Conservation (phyloP, 2,329 filamentous ascomycete species). For the Pezicula neosporulosa region DNA sequence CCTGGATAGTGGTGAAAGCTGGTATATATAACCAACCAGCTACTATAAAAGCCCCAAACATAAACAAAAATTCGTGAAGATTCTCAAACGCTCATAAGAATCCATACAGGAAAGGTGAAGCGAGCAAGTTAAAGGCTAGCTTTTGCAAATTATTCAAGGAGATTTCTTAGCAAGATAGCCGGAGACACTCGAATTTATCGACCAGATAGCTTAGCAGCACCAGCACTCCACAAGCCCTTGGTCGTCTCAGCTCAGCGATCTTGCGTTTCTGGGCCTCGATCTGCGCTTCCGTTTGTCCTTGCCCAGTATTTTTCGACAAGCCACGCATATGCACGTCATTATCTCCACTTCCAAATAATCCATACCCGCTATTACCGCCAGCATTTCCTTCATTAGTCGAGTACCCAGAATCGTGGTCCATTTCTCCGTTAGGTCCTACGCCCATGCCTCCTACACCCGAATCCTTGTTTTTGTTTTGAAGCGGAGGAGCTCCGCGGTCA, state of each 20-base stretch:
- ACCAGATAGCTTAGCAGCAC: constrained; percentile 18
- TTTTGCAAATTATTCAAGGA: too few relatives aligned
- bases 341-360: constrained; percentile 3
- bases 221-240: constrained; percentile 54
- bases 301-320: constrained; percentile 23
- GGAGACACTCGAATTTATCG: not conserved
- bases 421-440: constrained; percentile 11
- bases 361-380: not conserved
- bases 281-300: constrained; percentile 30
- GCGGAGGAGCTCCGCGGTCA: constrained; percentile 32
- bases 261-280: constrained; percentile 42
- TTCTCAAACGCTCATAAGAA: too few relatives aligned
- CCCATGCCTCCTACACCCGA: constrained; percentile 34
- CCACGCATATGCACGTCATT: constrained; percentile 21
- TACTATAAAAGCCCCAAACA: too few relatives aligned
- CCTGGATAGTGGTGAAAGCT: too few relatives aligned
- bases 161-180: not conserved
- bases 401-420: constrained; percentile 26
- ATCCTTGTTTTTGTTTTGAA: constrained; percentile 38
- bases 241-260: constrained; percentile 63
- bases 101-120: too few relatives aligned
- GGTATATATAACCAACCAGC: too few relatives aligned
- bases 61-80: too few relatives aligned
- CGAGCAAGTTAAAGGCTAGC: too few relatives aligned
- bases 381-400: constrained; percentile 7